Evolutionary conservation across 257 asterid genomes (phyloP).

Genomic region (Nicotiana knightiana): DNA sequence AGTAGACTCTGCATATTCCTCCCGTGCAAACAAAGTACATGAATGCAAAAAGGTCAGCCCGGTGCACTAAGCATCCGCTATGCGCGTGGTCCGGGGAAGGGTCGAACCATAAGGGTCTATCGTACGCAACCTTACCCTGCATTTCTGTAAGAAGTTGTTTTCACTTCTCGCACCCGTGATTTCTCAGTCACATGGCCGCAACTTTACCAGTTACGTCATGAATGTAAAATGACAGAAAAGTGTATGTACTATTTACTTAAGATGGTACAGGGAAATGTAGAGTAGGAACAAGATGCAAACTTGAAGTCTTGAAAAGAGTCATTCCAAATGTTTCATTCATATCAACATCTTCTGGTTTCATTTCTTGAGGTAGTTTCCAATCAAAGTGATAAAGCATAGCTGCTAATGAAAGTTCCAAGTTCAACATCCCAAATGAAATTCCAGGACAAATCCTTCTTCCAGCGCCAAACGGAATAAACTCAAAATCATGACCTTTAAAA

Average conservation of each 20-base stretch:
- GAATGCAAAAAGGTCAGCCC: not conserved
- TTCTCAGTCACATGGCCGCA: too few relatives aligned
- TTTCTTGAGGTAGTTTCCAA: constrained; percentile 22
- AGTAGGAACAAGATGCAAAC: constrained; percentile 17
- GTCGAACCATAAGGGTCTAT: too few relatives aligned
- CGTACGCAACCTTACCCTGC: too few relatives aligned
- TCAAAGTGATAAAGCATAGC: constrained; percentile 25
- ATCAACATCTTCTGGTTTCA: constrained; percentile 13
- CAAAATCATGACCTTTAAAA: constrained; percentile 9
- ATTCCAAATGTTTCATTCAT: constrained; percentile 25
- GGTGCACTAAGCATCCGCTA: too few relatives aligned
- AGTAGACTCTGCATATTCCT: not conserved
- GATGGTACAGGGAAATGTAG: not conserved
- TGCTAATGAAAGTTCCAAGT: constrained; percentile 18
- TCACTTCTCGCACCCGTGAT: too few relatives aligned
- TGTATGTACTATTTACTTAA: not conserved
- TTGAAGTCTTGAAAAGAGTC: constrained; percentile 13
- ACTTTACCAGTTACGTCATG: not conserved
- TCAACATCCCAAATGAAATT: constrained; percentile 14
- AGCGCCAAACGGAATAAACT: constrained; percentile 25
- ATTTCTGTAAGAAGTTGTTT: too few relatives aligned
- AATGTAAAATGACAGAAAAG: not conserved
- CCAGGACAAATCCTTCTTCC: constrained; percentile 26
- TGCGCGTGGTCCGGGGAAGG: accelerated
- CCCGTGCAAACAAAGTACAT: not conserved